These are phyloP conservation scores for Solanum chilense DNA, from an alignment of 257 asterid genomes.

Conservation along the genomic window DNA sequence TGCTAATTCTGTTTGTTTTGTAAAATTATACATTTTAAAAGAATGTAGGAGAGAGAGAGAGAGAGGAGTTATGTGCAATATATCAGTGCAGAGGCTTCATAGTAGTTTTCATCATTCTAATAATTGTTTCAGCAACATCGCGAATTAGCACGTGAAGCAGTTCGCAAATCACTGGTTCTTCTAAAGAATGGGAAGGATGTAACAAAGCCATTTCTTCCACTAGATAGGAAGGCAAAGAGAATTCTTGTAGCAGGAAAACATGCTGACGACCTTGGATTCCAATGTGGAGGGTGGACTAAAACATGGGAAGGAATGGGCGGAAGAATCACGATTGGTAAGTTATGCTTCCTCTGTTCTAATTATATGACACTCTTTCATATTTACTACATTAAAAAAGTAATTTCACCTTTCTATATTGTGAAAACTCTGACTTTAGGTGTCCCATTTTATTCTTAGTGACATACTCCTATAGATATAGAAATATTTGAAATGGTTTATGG, in stretches of 20 bases:
- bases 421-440: not conserved
- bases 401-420: not conserved
- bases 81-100: not conserved
- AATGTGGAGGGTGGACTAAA: slow-evolving; percentile 80
- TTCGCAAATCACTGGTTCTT: slow-evolving; percentile 47
- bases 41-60: not conserved
- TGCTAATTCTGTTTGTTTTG: not conserved
- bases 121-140: slow-evolving; percentile 18
- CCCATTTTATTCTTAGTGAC: not conserved
- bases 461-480: not conserved
- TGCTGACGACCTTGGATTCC: slow-evolving; percentile 67
- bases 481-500: not conserved
- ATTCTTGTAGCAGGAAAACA: slow-evolving; percentile 62
- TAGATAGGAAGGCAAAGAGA: slow-evolving; percentile 38
- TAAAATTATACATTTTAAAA: not conserved
- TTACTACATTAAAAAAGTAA: not conserved
- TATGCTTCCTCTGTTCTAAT: not conserved
- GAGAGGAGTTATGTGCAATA: not conserved
- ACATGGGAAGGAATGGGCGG: slow-evolving; percentile 81
- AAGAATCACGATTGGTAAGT: slow-evolving; percentile 56
- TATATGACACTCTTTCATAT: not conserved
- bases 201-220: slow-evolving; percentile 50
- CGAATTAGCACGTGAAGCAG: slow-evolving; percentile 28
- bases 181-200: slow-evolving; percentile 64
- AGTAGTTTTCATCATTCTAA: not conserved